Conservation (phyloP, 1,284 basidiomycete species). For the Ganoderma meredithae region DNA sequence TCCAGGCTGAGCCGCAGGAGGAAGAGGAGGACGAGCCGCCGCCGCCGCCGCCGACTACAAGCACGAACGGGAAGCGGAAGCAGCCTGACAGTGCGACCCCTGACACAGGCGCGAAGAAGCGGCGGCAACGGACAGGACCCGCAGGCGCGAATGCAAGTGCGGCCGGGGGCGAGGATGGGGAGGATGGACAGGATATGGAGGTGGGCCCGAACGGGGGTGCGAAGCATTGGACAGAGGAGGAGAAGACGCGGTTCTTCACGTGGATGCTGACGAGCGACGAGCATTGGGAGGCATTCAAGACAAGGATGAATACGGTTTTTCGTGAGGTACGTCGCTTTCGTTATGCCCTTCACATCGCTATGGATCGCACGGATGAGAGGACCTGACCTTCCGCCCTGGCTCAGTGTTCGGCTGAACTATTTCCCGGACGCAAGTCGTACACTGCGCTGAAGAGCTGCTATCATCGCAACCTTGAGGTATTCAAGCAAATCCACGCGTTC, state of each 20-base stretch:
- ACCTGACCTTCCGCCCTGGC: background rate
- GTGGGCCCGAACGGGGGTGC: constrained; percentile 53
- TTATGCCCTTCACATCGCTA: no score
- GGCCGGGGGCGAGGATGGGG: constrained; percentile 23
- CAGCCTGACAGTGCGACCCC: constrained; percentile 23
- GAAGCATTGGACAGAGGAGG: constrained; percentile 83
- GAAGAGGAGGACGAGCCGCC: constrained; percentile 21
- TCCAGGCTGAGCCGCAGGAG: constrained; percentile 6
- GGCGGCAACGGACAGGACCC: constrained; percentile 21
- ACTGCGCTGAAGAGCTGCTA: constrained; percentile 83
- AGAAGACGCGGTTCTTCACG: constrained; percentile 73
- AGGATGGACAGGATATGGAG: constrained; percentile 35
- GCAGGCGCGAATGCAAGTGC: background rate
- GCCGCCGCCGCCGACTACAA: constrained; percentile 13
- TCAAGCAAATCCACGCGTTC: constrained; percentile 78
- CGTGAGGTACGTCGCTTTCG: constrained; percentile 60
- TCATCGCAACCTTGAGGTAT: constrained; percentile 80
- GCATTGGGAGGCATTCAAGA: constrained; percentile 74
- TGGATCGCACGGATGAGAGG: background rate
- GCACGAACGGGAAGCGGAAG: constrained; percentile 31
- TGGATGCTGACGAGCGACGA: constrained; percentile 82
- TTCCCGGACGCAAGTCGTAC: constrained; percentile 76
- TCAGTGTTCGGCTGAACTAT: constrained; percentile 72
- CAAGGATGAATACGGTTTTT: constrained; percentile 80
- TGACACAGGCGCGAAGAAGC: constrained; percentile 26